Evolutionary conservation across 805 yeast species (phyloP), one percentile per base, ranked within the genome.

Genomic region (Cephaloascus albidus): DNA sequence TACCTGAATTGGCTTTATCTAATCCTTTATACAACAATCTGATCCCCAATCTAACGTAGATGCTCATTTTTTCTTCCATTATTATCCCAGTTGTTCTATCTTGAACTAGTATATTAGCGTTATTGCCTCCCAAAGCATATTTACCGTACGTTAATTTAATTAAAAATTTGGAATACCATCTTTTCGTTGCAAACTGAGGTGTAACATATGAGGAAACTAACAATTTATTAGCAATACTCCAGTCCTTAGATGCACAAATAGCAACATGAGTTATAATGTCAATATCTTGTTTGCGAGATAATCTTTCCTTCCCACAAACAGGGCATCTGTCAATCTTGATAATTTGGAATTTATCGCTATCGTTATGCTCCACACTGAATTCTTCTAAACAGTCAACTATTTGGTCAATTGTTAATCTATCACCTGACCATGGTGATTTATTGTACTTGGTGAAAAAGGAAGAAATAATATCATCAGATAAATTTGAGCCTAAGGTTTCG

Each of bases 41-140:
- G 39, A 90, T 90, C 0, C 97, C 98, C 30, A 93, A 54, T 37
- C 96, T 68, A 10, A 93, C 93, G 50, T 85, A 85, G 1, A 85
- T 76, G 42, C 89, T 81, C 85, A 93, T 90, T 51, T 87, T 87
- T 51, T 90, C 98, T 55, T 90, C 97, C 52, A 84, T 59, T n/a
- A 90, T 77, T 36, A 85, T 72, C 0, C 98, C 98, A 0, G 96
- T 81, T 15, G 73, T 67, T 44, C 98, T 69, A 55, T 93, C 97
- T 57, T 93, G 97, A 2, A 90, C 97, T 37, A 93, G 65, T 23
- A 93, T 90, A 53, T 90, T 90, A 8, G 97, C 98, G 36, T 94
- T 87, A 53, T 90, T 86, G 18, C 81, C 79, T 2, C 97, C 97
- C 30, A 90, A 60, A 37, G 79, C 78, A 54, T 88, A 83, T 50